phyloP scores from a whole-genome alignment of 1,139 yeast species.

The Pneumocystis canis region DNA sequence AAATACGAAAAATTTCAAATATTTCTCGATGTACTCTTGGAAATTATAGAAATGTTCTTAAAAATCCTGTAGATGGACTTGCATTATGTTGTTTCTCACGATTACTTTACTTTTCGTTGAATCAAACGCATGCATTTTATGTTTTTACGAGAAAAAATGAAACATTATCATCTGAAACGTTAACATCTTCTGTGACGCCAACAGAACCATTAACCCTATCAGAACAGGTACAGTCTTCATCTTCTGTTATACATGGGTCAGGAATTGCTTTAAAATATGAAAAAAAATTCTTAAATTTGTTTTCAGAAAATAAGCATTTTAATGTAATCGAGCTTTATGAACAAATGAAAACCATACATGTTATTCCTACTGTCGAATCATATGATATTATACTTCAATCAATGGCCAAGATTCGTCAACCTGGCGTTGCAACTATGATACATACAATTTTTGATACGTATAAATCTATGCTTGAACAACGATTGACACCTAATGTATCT shows the following conservation, averaged over 20 bases:
- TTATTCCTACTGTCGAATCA: neutral
- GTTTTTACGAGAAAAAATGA: neutral
- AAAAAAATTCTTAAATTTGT: neutral
- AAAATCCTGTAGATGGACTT: neutral
- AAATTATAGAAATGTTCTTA: neutral
- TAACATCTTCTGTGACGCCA: neutral
- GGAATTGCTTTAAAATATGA: neutral
- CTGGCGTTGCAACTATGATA: neutral
- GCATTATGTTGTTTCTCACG: neutral
- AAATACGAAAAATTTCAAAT: neutral
- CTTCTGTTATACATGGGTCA: neutral
- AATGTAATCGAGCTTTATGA: neutral
- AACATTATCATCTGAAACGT: no score
- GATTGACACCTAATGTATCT: constrained; percentile 11
- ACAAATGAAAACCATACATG: neutral
- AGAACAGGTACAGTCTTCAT: neutral
- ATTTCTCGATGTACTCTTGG: neutral
- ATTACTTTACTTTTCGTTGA: neutral
- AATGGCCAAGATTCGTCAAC: neutral
- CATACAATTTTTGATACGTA: constrained; percentile 20
- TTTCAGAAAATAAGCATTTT: neutral
- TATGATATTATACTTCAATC: neutral
- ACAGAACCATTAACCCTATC: no score
- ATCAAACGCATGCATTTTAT: neutral
- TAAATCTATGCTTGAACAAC: constrained; percentile 20